A percentile compares a stretch with the other conserved stretches of the same genome.
These are phyloP conservation scores for Ilyonectria destructans DNA, from an alignment of 2,329 filamentous ascomycete species.

Conservation along the genomic window DNA sequence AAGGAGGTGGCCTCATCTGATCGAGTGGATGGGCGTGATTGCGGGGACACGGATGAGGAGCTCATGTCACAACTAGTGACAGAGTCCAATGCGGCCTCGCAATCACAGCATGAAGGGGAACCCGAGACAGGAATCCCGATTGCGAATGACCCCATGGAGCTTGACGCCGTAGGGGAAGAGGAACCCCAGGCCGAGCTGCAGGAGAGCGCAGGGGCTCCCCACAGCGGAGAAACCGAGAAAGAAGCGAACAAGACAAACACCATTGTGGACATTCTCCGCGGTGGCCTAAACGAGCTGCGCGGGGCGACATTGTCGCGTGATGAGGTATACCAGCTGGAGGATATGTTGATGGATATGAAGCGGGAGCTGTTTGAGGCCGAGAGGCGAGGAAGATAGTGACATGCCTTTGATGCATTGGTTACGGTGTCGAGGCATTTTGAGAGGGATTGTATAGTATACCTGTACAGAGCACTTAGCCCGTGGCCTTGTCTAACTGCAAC, in stretches of 20 bases:
- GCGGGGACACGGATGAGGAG: slow-evolving; percentile 59
- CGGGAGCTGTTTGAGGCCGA: slow-evolving; percentile 81
- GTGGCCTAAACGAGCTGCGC: slow-evolving; percentile 71
- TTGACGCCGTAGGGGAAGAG: slow-evolving; percentile 29
- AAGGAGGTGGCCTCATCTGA: slow-evolving; percentile 17
- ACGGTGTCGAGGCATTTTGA: slow-evolving; percentile 35
- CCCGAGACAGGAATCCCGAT: slow-evolving; percentile 24
- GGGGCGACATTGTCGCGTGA: slow-evolving; percentile 73
- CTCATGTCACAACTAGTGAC: slow-evolving; percentile 59
- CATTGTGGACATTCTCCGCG: slow-evolving; percentile 54
- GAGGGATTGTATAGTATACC: slow-evolving; percentile 34
- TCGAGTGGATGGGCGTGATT: slow-evolving; percentile 40
- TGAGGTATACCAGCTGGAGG: slow-evolving; percentile 81
- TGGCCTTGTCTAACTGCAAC: slow-evolving; percentile 27
- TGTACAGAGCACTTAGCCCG: slow-evolving; percentile 33
- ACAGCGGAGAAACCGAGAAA: slow-evolving; percentile 24
- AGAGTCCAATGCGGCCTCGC: slow-evolving; percentile 59
- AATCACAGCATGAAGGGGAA: slow-evolving; percentile 45
- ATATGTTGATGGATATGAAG: slow-evolving; percentile 85
- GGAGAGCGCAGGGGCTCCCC: slow-evolving; percentile 18
- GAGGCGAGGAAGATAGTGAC: slow-evolving; percentile 65
- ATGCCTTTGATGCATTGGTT: slow-evolving; percentile 40
- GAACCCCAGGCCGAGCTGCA: slow-evolving; percentile 5
- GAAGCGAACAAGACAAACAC: slow-evolving; percentile 37
- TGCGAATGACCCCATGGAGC: slow-evolving; percentile 46